These are phyloP conservation scores for Xylogone sp. DNA, from an alignment of 2,329 filamentous ascomycete genomes.

Conservation along the genomic window DNA sequence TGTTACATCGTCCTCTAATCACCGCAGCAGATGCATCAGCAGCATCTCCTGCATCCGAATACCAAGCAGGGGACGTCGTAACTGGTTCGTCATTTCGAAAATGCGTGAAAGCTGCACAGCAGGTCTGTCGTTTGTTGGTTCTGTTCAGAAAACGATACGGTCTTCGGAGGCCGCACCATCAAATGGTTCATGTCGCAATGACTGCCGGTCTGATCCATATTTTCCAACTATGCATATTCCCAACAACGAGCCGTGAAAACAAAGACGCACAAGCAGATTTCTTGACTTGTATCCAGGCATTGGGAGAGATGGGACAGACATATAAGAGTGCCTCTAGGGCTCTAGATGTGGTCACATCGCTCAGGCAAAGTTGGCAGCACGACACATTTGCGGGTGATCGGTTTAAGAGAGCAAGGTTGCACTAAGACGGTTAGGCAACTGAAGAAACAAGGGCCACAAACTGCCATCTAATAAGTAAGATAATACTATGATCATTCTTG, in stretches of 20 bases:
- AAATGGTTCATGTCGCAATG: not conserved
- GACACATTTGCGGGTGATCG: not conserved
- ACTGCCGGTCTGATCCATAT: not conserved
- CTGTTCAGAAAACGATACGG: not conserved
- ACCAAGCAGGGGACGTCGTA: conserved; percentile 72
- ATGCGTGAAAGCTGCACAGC: conserved; percentile 63
- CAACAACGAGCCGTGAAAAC: not conserved
- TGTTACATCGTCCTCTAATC: conserved; percentile 43
- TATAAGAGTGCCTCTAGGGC: conserved; percentile 71
- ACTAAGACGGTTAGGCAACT: conserved; percentile 37
- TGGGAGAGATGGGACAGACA: conserved; percentile 53
- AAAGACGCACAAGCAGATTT: not conserved
- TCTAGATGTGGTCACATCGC: conserved; percentile 70
- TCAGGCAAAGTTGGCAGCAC: conserved; percentile 55
- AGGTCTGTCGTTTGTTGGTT: conserved; percentile 55
- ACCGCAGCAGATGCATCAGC: conserved; percentile 76
- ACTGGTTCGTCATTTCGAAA: conserved; percentile 71
- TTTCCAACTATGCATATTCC: not conserved
- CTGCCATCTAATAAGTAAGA: no score
- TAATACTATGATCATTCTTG: no score
- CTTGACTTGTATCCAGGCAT: not conserved
- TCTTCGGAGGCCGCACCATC: not conserved
- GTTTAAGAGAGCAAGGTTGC: not conserved
- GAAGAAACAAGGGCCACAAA: no score
- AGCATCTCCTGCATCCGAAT: conserved; percentile 70